Percentiles rank a stretch among this genome's conserved stretches.
phyloP scores from a whole-genome alignment of 352 stramenopile species.

The Elongisporangium undulatum region DNA sequence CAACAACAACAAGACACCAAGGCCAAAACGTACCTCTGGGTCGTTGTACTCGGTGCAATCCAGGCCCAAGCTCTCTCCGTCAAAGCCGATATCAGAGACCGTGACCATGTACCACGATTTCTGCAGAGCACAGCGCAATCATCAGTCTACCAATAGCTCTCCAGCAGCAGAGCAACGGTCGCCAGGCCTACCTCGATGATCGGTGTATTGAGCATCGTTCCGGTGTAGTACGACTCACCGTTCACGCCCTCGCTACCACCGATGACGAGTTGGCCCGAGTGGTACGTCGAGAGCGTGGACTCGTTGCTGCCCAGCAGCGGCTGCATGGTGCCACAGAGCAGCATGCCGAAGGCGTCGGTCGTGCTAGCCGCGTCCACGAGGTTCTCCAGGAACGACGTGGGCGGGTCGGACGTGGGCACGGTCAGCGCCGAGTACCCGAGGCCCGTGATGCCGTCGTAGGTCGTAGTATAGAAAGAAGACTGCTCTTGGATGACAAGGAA shows the following conservation, averaged over 20 bases:
- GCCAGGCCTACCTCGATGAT: constrained; percentile 27
- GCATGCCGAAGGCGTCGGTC: constrained; percentile 64
- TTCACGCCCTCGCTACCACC: constrained; percentile 53
- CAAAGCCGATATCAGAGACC: constrained; percentile 68
- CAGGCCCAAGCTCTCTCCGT: constrained; percentile 50
- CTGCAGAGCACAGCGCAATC: constrained; percentile 16
- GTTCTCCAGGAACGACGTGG: constrained; percentile 53
- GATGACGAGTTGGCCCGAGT: constrained; percentile 60
- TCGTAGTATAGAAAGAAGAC: constrained; percentile 65
- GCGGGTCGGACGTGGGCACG: constrained; percentile 29
- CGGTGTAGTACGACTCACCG: constrained; percentile 54
- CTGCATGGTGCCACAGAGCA: constrained; percentile 78
- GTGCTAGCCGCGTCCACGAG: constrained; percentile 35
- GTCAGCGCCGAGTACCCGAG: constrained; percentile 58
- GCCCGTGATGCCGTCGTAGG: constrained; percentile 78
- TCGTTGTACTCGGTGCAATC: constrained; percentile 69
- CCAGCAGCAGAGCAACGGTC: constrained; percentile 12
- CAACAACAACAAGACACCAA: background rate
- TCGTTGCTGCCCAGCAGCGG: constrained; percentile 32
- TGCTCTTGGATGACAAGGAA: constrained; percentile 78
- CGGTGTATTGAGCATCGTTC: constrained; percentile 74
- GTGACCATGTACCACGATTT: constrained; percentile 82
- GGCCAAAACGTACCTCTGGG: constrained; percentile 26
- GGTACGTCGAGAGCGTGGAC: constrained; percentile 36
- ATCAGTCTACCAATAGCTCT: constrained; percentile 1